Evolutionary conservation across 768 basidiomycete genomes (phyloP), one percentile per base, ranked within the genome.

Genomic region (Hygrocybe coccinea): DNA sequence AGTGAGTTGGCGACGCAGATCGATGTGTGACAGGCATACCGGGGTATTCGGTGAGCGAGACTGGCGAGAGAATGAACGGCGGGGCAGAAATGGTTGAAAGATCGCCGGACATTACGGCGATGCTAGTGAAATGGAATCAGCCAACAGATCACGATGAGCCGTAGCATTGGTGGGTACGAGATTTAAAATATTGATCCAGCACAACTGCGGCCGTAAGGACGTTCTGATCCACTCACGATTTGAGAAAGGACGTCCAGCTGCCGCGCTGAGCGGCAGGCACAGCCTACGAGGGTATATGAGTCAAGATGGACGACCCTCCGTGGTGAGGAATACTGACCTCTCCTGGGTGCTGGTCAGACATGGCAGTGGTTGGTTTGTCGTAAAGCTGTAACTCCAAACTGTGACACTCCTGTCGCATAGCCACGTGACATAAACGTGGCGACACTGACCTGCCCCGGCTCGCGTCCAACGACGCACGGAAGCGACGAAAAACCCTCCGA

Each of bases 11-110:
- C 12, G 25, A 61, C 53, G 14, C 35, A 34, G 41, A 44, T 50
- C 36, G 22, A 1, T 41, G 7, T 22, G 25, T 14, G 2, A 39
- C 34, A 50, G 41, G 44, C 82, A 56, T 57, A 91, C 90, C 87
- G 58, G 92, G 91, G 67, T 90, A 97, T 69, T 95, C 93, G 0
- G 93, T 95, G 50, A 95, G 79, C 2, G 92, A 95, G 3, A 86
- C 84, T 8, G 91, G 92, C 1, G 90, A 93, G 46, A 95, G 81
- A 60, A 97, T 97, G 75, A 97, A 95, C 0, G 91, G 87, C 35
- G 90, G 89, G 0, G 90, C 89, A 1, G 90, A 91, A 69, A 92
- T 72, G 2, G 84, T 82, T 1, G 87, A 93, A 43, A 94, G 78
- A 74, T 95, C 93, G 53, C 92, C 92, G 1, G 91, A 89, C 65